These are phyloP conservation scores for Sporothrix protearum DNA, from an alignment of 2,329 filamentous ascomycete genomes.

Conservation along the genomic window DNA sequence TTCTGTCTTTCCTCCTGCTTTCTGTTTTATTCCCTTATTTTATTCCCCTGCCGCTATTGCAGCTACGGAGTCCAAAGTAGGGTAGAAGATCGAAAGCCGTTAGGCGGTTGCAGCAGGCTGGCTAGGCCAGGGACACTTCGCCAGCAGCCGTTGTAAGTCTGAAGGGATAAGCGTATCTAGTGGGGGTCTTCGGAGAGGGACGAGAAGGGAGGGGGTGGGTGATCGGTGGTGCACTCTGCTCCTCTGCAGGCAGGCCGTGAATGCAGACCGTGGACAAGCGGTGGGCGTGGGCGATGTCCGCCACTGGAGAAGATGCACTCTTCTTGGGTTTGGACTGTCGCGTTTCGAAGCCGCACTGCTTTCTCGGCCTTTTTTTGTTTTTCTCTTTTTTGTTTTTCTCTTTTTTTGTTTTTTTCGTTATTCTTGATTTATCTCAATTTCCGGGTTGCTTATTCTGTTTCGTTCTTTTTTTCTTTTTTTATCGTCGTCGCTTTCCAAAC, in stretches of 20 bases:
- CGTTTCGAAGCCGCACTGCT: slow-evolving; percentile 2
- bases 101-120: slow-evolving; percentile 24
- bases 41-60: slow-evolving; percentile 17
- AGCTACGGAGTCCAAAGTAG: too few relatives aligned
- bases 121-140: slow-evolving; percentile 27
- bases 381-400: not conserved
- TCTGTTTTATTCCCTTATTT: slow-evolving; percentile 12
- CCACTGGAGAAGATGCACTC: not conserved
- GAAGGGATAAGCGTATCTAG: slow-evolving; percentile 27
- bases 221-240: not conserved
- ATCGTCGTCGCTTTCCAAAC: not conserved
- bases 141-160: slow-evolving; percentile 28
- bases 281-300: not conserved
- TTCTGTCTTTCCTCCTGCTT: slow-evolving; percentile 1
- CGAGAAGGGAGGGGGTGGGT: not conserved
- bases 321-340: not conserved
- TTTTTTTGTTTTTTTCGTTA: not conserved
- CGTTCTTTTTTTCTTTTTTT: not conserved
- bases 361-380: not conserved
- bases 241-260: not conserved
- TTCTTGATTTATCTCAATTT: not conserved
- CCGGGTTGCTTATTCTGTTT: not conserved
- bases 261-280: not conserved
- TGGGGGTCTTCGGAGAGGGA: slow-evolving; percentile 22
- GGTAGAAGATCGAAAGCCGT: slow-evolving; percentile 25